Conservation (phyloP, 2,329 filamentous ascomycete genomes). For the Dothideomycetes sp. region DNA sequence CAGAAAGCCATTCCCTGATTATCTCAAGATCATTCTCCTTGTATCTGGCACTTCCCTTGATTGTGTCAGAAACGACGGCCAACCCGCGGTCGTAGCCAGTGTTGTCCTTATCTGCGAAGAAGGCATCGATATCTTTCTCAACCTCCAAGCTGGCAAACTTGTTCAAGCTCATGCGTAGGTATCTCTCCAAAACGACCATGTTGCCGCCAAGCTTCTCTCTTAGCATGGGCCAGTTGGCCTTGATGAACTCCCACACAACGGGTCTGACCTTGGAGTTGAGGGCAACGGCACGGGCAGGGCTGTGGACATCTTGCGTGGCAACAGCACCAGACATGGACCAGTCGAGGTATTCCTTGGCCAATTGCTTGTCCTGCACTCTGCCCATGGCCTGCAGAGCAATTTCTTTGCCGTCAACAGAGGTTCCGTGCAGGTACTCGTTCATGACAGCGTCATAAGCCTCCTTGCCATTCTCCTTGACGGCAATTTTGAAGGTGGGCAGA, state of each 20-base stretch:
- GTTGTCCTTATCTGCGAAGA: constrained; percentile 82
- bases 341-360: constrained; percentile 58
- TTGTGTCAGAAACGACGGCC: constrained; percentile 74
- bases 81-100: constrained; percentile 77
- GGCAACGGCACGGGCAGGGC: constrained; percentile 61
- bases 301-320: constrained; percentile 77
- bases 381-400: constrained; percentile 70
- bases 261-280: constrained; percentile 62
- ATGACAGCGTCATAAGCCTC: constrained; percentile 65
- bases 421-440: constrained; percentile 72
- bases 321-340: constrained; percentile 79
- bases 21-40: constrained; percentile 61
- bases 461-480: constrained; percentile 60
- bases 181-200: constrained; percentile 80
- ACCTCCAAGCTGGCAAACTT: constrained; percentile 64
- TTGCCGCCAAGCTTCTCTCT: constrained; percentile 64
- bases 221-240: constrained; percentile 68
- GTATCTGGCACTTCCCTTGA: constrained; percentile 74
- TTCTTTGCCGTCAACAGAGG: constrained; percentile 83
- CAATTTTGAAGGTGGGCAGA: constrained; percentile 67
- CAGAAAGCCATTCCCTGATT: constrained; percentile 68
- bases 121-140: constrained; percentile 65
- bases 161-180: constrained; percentile 65
- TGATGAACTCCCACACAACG: constrained; percentile 75
- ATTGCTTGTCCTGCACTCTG: constrained; percentile 54